Conservation (phyloP, 2,329 filamentous ascomycete species). For the Pyrenophora tritici-repentis region DNA sequence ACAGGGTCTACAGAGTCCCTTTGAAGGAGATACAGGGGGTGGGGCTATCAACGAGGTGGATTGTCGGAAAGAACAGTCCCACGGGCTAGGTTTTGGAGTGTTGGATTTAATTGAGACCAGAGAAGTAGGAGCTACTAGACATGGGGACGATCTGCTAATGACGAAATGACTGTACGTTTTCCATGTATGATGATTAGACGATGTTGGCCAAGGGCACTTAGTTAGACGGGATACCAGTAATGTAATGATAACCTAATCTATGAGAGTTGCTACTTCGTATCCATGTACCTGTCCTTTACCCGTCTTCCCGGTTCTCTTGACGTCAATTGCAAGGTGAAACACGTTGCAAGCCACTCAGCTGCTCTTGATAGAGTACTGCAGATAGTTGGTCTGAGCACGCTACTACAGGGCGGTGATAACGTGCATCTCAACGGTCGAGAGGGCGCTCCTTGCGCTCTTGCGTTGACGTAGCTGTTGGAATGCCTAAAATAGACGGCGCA, state of each 20-base stretch:
- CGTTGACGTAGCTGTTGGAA: not conserved
- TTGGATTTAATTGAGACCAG: constrained; percentile 31
- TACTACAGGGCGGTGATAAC: too few relatives aligned
- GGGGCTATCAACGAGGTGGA: constrained; percentile 12
- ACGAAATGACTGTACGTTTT: constrained; percentile 1
- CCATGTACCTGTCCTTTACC: not conserved
- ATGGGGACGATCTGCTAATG: not conserved
- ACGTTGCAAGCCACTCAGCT: not conserved
- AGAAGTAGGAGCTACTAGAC: constrained; percentile 19
- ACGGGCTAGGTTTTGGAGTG: constrained; percentile 17
- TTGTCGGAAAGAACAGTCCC: constrained; percentile 1
- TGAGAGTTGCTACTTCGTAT: not conserved
- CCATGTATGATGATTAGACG: not conserved
- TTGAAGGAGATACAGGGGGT: constrained; percentile 32
- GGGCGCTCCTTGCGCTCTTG: constrained; percentile 4
- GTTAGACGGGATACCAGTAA: constrained; percentile 1
- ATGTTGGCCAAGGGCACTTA: not conserved
- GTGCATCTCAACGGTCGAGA: not conserved
- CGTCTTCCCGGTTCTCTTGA: not conserved
- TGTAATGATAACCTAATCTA: not conserved
- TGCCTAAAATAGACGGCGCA: not conserved
- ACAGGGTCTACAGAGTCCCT: constrained; percentile 34
- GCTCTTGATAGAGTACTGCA: too few relatives aligned
- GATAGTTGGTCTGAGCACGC: too few relatives aligned
- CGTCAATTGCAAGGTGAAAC: not conserved